Evolutionary conservation across 805 yeast species (phyloP).

Genomic region (Groenewaldozyma tartarivorans): DNA sequence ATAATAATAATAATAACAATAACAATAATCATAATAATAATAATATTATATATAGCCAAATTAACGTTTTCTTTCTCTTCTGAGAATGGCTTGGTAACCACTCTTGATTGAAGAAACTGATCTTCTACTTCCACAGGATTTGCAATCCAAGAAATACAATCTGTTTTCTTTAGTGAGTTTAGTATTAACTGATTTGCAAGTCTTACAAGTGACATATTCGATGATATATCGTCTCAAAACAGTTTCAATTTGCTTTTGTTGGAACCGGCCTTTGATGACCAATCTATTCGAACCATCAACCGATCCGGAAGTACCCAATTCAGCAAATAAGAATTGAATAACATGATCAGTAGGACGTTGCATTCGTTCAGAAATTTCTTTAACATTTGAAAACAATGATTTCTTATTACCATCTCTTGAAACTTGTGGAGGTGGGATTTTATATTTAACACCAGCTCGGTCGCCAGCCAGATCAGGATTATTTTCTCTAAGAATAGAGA

Average conservation of each 20-base stretch:
- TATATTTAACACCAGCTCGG: conserved; percentile 80
- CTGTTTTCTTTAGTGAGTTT: conserved; percentile 95
- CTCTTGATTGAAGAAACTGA: conserved; percentile 96
- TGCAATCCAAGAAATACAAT: conserved; percentile 94
- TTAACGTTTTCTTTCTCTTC: conserved; percentile 18
- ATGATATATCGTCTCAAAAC: conserved; percentile 92
- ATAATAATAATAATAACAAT: no score
- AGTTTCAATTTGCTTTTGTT: conserved; percentile 94
- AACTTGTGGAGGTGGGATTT: conserved; percentile 96
- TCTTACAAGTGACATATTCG: conserved; percentile 97
- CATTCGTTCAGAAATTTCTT: conserved; percentile 85
- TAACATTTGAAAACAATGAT: conserved; percentile 92
- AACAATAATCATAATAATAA: neutral
- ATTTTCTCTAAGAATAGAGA: conserved; percentile 74
- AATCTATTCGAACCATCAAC: conserved; percentile 96
- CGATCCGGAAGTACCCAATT: conserved; percentile 98
- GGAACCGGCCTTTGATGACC: conserved; percentile 96
- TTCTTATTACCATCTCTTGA: conserved; percentile 96
- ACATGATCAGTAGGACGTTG: conserved; percentile 97
- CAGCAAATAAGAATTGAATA: conserved; percentile 94
- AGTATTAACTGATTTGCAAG: conserved; percentile 97
- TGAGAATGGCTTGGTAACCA: conserved; percentile 87
- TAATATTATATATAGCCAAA: neutral
- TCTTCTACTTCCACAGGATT: conserved; percentile 95
- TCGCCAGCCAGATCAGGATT: conserved; percentile 99